phyloP scores from a whole-genome alignment of 2,329 filamentous ascomycete species.

The Aspergillus glaucus region DNA sequence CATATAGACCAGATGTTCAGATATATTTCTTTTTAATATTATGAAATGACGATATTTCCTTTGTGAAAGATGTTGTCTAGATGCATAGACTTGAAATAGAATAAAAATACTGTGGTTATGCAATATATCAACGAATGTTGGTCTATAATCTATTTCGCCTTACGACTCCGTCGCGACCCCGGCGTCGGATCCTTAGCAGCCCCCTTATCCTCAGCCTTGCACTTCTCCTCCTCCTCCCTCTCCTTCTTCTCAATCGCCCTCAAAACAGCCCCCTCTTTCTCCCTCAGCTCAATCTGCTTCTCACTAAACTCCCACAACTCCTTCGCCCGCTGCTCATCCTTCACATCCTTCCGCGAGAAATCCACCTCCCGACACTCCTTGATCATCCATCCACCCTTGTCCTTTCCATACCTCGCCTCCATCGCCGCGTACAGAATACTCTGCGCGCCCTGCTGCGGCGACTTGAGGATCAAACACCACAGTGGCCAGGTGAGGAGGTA shows the following conservation, averaged over 20 bases:
- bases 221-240: slow-evolving; percentile 23
- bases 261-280: slow-evolving; percentile 68
- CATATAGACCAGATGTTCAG: slow-evolving; percentile 2
- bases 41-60: slow-evolving; percentile 30
- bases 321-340: slow-evolving; percentile 73
- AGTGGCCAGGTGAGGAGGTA: slow-evolving; percentile 75
- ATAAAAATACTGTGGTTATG: no score
- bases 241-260: slow-evolving; percentile 54
- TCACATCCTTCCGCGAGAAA: slow-evolving; percentile 65
- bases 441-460: slow-evolving; percentile 74
- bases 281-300: slow-evolving; percentile 69
- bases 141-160: slow-evolving; percentile 10
- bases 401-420: slow-evolving; percentile 64
- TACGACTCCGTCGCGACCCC: slow-evolving; percentile 37
- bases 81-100: no score
- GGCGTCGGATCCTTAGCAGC: slow-evolving; percentile 24
- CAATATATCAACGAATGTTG: not conserved
- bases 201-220: slow-evolving; percentile 10
- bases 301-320: slow-evolving; percentile 87
- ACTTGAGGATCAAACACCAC: slow-evolving; percentile 86
- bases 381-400: slow-evolving; percentile 63
- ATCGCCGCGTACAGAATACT: slow-evolving; percentile 79
- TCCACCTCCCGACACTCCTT: slow-evolving; percentile 83
- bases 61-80: slow-evolving; percentile 7
- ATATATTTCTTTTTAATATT: slow-evolving; percentile 15